These are phyloP conservation scores for Nyctanthes arbortristis DNA, from an alignment of 257 asterid genomes.

Conservation along the genomic window DNA sequence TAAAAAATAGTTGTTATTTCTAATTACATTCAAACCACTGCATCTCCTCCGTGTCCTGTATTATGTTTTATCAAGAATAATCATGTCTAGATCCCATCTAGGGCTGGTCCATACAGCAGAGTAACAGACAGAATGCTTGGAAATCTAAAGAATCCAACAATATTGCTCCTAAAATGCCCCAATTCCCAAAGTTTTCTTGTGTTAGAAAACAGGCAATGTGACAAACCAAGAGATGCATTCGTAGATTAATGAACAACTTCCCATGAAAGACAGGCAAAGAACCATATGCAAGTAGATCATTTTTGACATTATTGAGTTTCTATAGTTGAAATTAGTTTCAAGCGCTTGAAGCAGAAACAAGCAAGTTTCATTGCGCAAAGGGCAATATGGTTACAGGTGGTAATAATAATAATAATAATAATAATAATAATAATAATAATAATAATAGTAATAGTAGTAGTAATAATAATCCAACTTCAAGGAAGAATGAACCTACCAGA, in stretches of 20 bases:
- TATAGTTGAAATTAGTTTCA: not conserved
- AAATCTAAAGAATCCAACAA: not conserved
- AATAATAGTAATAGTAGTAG: no score
- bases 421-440: no score
- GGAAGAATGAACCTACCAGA: conserved; percentile 64
- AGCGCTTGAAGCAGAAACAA: conserved; percentile 22
- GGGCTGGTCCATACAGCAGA: not conserved
- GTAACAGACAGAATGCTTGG: not conserved
- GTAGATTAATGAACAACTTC: conserved; percentile 10
- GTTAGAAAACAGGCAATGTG: not conserved
- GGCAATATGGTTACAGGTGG: conserved; percentile 1
- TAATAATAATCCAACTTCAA: not conserved
- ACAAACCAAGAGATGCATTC: not conserved
- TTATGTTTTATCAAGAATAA: not conserved
- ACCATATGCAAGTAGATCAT: conserved; percentile 12
- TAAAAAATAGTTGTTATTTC: no score
- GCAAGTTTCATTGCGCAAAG: conserved; percentile 7
- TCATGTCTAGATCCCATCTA: not conserved
- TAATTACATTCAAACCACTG: no score
- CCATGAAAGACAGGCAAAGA: conserved; percentile 16
- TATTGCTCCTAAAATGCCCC: not conserved
- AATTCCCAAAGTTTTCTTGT: not conserved
- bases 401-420: no score
- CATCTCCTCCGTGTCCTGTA: not conserved
- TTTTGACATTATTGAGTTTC: not conserved